Conservation (phyloP, 768 basidiomycete species). For the Pleurotus eryngii region DNA sequence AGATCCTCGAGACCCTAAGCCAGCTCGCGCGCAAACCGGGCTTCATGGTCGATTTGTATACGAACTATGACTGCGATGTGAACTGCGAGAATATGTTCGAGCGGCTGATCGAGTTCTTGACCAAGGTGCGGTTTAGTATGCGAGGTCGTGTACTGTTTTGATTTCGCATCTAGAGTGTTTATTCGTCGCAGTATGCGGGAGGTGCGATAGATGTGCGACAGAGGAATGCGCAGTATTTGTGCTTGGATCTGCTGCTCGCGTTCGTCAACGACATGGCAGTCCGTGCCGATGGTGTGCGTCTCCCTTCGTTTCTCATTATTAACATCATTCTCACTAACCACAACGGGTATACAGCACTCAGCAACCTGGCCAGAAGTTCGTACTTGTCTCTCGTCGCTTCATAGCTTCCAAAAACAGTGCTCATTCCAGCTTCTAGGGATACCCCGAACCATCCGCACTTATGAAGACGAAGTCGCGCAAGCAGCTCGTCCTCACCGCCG, state of each 20-base stretch:
- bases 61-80: conserved; percentile 95
- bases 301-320: background rate
- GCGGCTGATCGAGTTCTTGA: conserved; percentile 80
- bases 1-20: conserved; percentile 84
- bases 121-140: conserved; percentile 50
- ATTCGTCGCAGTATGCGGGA: conserved; percentile 58
- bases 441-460: conserved; percentile 53
- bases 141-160: background rate
- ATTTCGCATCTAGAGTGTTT: conserved; percentile 59
- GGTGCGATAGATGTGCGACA: conserved; percentile 61
- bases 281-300: conserved; percentile 49
- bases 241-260: conserved; percentile 81
- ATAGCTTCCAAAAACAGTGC: no score
- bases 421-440: conserved; percentile 35
- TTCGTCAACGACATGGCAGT: conserved; percentile 87
- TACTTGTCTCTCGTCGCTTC: background rate
- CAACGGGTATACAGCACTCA: conserved; percentile 18
- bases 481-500: conserved; percentile 79
- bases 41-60: conserved; percentile 94
- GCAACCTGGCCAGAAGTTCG: conserved; percentile 61
- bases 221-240: conserved; percentile 79
- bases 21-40: conserved; percentile 80
- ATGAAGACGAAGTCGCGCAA: conserved; percentile 79
- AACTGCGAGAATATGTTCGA: conserved; percentile 98
- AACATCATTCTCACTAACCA: no score